These are phyloP conservation scores for Floccularia luteovirens DNA, from an alignment of 768 basidiomycete species.

Conservation along the genomic window DNA sequence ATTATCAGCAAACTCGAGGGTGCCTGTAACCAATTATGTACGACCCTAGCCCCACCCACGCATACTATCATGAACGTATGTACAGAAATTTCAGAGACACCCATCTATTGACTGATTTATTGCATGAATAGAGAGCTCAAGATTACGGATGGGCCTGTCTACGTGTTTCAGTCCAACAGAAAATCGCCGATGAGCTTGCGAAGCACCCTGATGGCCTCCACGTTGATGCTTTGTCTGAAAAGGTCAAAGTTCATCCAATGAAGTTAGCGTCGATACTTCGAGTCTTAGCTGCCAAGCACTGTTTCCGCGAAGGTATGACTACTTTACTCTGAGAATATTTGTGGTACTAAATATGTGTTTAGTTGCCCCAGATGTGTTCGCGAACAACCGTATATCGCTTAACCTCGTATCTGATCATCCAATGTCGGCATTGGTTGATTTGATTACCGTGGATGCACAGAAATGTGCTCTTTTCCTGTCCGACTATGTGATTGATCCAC, in stretches of 20 bases:
- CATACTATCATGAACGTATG: slow-evolving; percentile 6
- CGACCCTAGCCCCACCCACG: slow-evolving; percentile 4
- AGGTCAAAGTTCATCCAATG: background rate
- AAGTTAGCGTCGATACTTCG: background rate
- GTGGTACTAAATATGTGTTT: background rate
- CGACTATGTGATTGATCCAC: background rate
- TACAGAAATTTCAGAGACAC: background rate
- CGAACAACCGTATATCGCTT: background rate
- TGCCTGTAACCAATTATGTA: slow-evolving; percentile 5
- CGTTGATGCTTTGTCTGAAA: background rate
- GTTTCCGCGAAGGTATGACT: background rate
- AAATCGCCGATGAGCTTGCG: background rate
- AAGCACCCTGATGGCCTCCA: background rate
- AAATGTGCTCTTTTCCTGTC: background rate
- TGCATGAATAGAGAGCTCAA: background rate
- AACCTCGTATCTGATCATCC: background rate
- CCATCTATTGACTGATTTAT: background rate
- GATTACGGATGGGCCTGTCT: background rate
- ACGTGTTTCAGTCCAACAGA: background rate
- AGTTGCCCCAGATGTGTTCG: background rate
- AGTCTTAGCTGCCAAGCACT: background rate
- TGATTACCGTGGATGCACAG: background rate
- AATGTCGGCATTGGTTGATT: background rate
- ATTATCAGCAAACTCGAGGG: slow-evolving; percentile 4
- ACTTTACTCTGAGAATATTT: background rate